Base-by-base conservation (phyloP, 139 green algal species). In the Diplosphaera chodatii region DNA sequence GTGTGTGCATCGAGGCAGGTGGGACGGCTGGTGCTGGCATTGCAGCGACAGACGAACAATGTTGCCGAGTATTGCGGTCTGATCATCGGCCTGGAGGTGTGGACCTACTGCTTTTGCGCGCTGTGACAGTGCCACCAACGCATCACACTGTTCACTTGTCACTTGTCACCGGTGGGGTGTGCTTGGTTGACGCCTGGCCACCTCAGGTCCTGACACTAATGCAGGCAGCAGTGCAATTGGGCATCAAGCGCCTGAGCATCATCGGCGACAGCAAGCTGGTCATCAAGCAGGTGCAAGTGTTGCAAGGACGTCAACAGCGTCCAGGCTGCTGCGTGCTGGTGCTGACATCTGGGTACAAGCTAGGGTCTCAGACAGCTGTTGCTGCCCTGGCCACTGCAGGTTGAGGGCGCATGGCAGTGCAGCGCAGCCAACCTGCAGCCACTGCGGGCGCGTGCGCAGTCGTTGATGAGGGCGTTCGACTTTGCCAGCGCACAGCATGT, bases 11-110 rank as follows among this genome's bases (percentile, higher is more conserved):
- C 8, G 6, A 10, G 8, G 34, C 74, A 79, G 74, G 68, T 79
- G 59, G 74, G 68, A 2, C 41, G 41, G 21, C 67, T 79, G 3
- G 67, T 65, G 32, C 16, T 75, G 21, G 28, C n/a, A 0, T 41
- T 75, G 32, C 65, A 77, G 62, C 25, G 1, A 4, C 48, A 56
- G 32, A 89, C 83, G n/a, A 87, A 85, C 71, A 89, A 89, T 73
- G 67, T 82, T 32, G 83, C 83, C 15, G 83, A 89, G 69, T 89
- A 85, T 31, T 67, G 48, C 1, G 83, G 73, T 15, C 68, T 89
- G 15, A 68, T 87, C 3, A 67, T 67, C 28, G 83, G 83, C 23
- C 33, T 89, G n/a, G 32, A 79, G 37, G 55, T 73, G 37, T 10
- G 28, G 16, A 4, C 21, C 23, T 2, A 3, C 62, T 18, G 10